phyloP scores from a whole-genome alignment of 306 rosid species.

The Myrica gale region DNA sequence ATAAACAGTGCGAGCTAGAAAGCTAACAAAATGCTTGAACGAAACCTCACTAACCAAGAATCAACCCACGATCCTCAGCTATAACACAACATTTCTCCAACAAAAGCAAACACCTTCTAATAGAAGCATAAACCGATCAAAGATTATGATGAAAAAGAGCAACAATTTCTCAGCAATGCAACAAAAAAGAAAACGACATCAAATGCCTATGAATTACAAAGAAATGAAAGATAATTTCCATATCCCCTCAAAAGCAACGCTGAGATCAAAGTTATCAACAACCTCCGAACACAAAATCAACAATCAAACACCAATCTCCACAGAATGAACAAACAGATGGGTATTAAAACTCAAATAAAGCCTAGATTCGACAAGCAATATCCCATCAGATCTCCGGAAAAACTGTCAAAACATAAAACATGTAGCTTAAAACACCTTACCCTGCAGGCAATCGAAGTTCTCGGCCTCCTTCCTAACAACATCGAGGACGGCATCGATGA shows the following conservation, averaged over 20 bases:
- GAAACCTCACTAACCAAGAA: not conserved
- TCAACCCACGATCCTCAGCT: not conserved
- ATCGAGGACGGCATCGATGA: conserved; percentile 51
- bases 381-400: not conserved
- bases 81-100: not conserved
- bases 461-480: conserved; percentile 54
- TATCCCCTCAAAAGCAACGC: not conserved
- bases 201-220: not conserved
- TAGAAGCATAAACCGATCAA: not conserved
- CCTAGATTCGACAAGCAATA: not conserved
- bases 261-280: not conserved
- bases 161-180: not conserved
- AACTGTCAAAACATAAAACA: not conserved
- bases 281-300: not conserved
- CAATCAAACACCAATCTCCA: not conserved
- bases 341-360: not conserved
- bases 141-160: not conserved
- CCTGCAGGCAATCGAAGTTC: conserved; percentile 56
- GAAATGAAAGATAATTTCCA: not conserved
- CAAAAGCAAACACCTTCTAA: not conserved
- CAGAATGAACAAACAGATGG: not conserved
- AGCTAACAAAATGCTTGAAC: not conserved
- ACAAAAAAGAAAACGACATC: no score
- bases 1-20: not conserved
- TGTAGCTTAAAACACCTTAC: conserved; percentile 11